Percentiles rank a stretch among this genome's conserved stretches.
Evolutionary conservation across 768 basidiomycete species (phyloP).

Genomic region (Boletus rubropictus): DNA sequence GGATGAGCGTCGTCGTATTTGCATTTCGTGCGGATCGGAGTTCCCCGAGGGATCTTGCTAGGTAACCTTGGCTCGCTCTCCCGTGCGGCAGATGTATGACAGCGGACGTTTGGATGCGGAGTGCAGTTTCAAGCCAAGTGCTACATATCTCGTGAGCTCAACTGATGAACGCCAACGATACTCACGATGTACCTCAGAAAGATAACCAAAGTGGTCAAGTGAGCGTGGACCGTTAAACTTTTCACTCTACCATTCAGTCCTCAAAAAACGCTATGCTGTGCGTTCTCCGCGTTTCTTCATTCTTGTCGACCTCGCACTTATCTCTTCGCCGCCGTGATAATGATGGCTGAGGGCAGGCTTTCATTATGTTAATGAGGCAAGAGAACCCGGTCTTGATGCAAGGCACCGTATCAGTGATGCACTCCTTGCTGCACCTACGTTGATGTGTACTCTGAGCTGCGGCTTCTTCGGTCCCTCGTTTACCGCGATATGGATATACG

Average conservation of each 20-base stretch:
- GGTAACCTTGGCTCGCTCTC: background rate
- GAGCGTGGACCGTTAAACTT: slow-evolving; percentile 9
- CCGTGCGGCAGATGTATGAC: background rate
- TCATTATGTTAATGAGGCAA: slow-evolving; percentile 25
- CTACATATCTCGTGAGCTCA: background rate
- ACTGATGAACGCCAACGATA: background rate
- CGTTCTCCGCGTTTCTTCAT: slow-evolving; percentile 11
- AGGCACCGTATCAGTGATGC: slow-evolving; percentile 10
- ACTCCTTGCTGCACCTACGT: slow-evolving; percentile 7
- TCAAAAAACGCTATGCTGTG: slow-evolving; percentile 1
- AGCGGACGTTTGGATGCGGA: background rate
- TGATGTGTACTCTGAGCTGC: slow-evolving; percentile 7
- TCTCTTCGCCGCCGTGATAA: slow-evolving; percentile 10
- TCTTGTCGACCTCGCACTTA: slow-evolving; percentile 6
- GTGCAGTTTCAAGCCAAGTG: background rate
- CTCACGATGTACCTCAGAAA: slow-evolving; percentile 2
- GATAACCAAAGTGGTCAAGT: slow-evolving; percentile 11
- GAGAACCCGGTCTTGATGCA: slow-evolving; percentile 16
- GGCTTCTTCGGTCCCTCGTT: slow-evolving; percentile 5
- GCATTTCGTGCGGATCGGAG: background rate
- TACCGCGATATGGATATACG: slow-evolving; percentile 18
- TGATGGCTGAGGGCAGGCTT: slow-evolving; percentile 19
- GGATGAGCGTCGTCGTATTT: background rate
- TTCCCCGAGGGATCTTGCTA: slow-evolving; percentile 2
- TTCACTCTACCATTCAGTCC: slow-evolving; percentile 5